Percentiles rank a stretch among this genome's conserved stretches.
Conservation (phyloP, 2,329 filamentous ascomycete genomes). For the Nannizziopsis arthrosporioides region DNA sequence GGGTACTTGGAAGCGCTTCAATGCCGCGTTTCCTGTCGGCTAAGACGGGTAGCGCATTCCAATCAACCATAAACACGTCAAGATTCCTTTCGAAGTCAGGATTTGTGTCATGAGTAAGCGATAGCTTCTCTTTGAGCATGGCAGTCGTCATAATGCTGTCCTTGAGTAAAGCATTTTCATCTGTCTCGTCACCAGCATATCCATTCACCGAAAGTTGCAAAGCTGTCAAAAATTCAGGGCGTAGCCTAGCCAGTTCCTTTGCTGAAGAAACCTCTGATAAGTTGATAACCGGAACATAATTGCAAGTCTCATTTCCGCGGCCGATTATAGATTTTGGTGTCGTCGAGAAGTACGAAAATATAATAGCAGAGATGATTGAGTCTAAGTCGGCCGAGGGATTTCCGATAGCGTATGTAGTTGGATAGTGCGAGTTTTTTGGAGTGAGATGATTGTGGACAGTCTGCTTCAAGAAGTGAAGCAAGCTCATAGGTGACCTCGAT, state of each 20-base stretch:
- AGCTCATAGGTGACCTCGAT: constrained; percentile 6
- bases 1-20: constrained; percentile 32
- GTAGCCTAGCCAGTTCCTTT: constrained; percentile 40
- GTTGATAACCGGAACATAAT: constrained; percentile 48
- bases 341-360: constrained; percentile 48
- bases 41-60: constrained; percentile 31
- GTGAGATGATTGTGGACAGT: constrained; percentile 21
- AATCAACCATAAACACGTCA: constrained; percentile 33
- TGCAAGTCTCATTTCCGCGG: constrained; percentile 16
- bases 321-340: constrained; percentile 23
- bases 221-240: constrained; percentile 49
- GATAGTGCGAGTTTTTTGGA: constrained; percentile 16
- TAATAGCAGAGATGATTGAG: constrained; percentile 49
- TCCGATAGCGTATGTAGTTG: constrained; percentile 32
- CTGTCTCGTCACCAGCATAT: constrained; percentile 17
- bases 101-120: not conserved
- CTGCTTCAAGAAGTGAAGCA: constrained; percentile 30
- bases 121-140: constrained; percentile 23
- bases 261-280: constrained; percentile 37
- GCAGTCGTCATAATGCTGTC: constrained; percentile 33
- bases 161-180: constrained; percentile 20
- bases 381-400: constrained; percentile 47
- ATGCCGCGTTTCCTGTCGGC: constrained; percentile 34
- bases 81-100: constrained; percentile 3
- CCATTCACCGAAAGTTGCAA: constrained; percentile 38